phyloP scores from a whole-genome alignment of 2,329 filamentous ascomycete species.

The Tolypocladium endophyticum region DNA sequence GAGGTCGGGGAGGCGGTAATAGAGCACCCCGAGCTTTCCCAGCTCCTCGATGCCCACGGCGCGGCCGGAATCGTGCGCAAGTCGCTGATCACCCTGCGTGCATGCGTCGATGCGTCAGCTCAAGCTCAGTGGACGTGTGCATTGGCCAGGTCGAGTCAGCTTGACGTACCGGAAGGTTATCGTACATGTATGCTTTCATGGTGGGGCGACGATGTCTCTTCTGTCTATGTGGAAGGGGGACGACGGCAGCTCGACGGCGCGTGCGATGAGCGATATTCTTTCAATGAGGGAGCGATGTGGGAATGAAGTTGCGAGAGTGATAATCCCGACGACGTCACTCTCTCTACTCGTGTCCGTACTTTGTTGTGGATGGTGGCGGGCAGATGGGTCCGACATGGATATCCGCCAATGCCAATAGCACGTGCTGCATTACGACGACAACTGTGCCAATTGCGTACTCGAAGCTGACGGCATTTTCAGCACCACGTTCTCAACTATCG shows the following conservation, averaged over 20 bases:
- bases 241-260: not conserved
- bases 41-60: slow-evolving; percentile 56
- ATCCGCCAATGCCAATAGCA: not conserved
- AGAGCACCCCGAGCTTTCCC: slow-evolving; percentile 65
- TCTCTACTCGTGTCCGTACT: not conserved
- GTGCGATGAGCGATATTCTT: not conserved
- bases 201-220: slow-evolving; percentile 8
- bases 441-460: not conserved
- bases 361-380: not conserved
- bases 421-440: not conserved
- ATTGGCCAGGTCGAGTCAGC: slow-evolving; percentile 10
- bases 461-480: not conserved
- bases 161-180: slow-evolving; percentile 40
- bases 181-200: slow-evolving; percentile 50
- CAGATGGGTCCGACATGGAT: not conserved
- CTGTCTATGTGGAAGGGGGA: not conserved
- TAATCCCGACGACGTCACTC: not conserved
- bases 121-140: not conserved
- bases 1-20: slow-evolving; percentile 57
- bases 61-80: slow-evolving; percentile 76
- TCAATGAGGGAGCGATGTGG: not conserved
- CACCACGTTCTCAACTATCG: not conserved
- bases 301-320: not conserved
- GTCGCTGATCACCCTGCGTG: slow-evolving; percentile 81
- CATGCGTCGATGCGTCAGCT: not conserved